Evolutionary conservation across 2,329 filamentous ascomycete genomes (phyloP).

Genomic region (Dactylonectria estremocensis): DNA sequence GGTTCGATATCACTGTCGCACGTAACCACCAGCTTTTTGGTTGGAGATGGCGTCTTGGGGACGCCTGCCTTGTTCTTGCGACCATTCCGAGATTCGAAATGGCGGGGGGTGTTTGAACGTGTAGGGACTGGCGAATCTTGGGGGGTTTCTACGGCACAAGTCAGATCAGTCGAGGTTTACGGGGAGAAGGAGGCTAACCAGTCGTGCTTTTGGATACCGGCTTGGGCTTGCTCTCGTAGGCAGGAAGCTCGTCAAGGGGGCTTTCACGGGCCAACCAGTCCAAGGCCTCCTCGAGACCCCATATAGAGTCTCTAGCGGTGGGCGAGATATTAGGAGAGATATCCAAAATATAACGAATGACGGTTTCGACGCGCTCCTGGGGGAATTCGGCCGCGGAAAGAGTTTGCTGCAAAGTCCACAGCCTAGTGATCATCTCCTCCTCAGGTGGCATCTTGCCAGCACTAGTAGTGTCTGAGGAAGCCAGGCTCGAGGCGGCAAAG

Average conservation of each 20-base stretch:
- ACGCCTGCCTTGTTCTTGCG: constrained; percentile 55
- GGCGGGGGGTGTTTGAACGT: constrained; percentile 65
- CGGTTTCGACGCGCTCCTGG: constrained; percentile 72
- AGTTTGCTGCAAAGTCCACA: constrained; percentile 88
- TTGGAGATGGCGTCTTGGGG: constrained; percentile 47
- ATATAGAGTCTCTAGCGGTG: constrained; percentile 76
- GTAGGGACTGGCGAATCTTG: constrained; percentile 66
- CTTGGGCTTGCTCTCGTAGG: constrained; percentile 71
- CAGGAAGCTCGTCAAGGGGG: constrained; percentile 76
- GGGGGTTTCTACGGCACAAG: constrained; percentile 59
- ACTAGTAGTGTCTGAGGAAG: constrained; percentile 59
- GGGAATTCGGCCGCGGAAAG: constrained; percentile 80
- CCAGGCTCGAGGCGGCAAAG: constrained; percentile 67
- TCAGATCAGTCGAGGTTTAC: constrained; percentile 22
- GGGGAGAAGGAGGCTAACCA: constrained; percentile 33
- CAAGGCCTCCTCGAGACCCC: constrained; percentile 89
- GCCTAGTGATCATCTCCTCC: constrained; percentile 82
- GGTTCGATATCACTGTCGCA: constrained; percentile 82
- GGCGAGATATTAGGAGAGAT: constrained; percentile 74
- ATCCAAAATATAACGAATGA: constrained; percentile 76
- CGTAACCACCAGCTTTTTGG: constrained; percentile 63
- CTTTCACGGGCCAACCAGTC: constrained; percentile 92
- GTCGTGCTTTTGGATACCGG: constrained; percentile 56
- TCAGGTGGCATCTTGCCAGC: constrained; percentile 73
- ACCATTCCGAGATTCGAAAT: constrained; percentile 46